Conservation (phyloP, 1,139 yeast species). For the Zygosaccharomyces sapae region DNA sequence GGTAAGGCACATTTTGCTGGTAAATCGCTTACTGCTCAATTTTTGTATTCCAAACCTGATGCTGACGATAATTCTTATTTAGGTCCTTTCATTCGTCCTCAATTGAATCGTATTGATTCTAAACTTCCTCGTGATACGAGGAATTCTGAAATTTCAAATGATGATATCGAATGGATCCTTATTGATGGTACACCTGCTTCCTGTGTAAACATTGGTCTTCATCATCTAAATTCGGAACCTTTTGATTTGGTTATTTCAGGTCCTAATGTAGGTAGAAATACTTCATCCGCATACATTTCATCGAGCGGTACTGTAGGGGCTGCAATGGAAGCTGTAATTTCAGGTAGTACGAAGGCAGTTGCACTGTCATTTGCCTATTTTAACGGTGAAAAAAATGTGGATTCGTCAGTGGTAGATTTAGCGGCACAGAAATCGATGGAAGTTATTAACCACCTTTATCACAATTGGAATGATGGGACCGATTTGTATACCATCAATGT, state of each 20-base stretch:
- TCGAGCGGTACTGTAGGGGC: constrained; percentile 98
- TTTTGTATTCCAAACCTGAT: constrained; percentile 51
- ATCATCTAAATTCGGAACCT: constrained; percentile 60
- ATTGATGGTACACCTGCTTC: constrained; percentile 95
- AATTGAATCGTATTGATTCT: constrained; percentile 26
- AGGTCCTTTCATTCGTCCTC: constrained; percentile 64
- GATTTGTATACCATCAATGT: constrained; percentile 80
- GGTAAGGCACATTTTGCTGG: constrained; percentile 97
- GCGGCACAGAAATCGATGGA: constrained; percentile 69
- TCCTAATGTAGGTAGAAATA: constrained; percentile 91
- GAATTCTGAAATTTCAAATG: constrained; percentile 33
- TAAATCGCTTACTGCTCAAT: constrained; percentile 61
- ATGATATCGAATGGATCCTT: constrained; percentile 73
- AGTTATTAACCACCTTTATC: constrained; percentile 54
- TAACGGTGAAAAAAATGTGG: constrained; percentile 47
- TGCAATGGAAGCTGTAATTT: constrained; percentile 88
- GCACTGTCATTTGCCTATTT: constrained; percentile 82
- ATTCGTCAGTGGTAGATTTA: constrained; percentile 49
- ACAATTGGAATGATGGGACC: constrained; percentile 52
- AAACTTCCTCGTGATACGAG: constrained; percentile 18
- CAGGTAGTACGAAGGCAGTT: constrained; percentile 61
- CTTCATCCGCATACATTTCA: constrained; percentile 80
- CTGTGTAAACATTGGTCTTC: constrained; percentile 85
- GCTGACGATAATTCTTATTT: constrained; percentile 49
- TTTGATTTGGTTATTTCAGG: constrained; percentile 88